Conservation (phyloP, 75 land plant species). For the Gnetum montanum region DNA sequence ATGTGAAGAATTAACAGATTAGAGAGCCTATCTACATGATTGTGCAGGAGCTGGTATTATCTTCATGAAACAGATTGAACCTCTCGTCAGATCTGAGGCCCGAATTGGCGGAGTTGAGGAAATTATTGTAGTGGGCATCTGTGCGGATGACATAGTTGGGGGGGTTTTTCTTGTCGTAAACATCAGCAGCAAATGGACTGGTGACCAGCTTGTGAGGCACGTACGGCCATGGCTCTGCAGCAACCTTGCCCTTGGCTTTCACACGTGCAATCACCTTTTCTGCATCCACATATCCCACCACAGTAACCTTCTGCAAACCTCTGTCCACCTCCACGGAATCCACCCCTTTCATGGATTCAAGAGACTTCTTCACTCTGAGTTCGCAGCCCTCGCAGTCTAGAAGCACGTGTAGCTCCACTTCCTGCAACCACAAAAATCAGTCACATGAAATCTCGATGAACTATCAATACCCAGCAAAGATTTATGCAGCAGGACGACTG, state of each 20-base stretch:
- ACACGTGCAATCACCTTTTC: background rate
- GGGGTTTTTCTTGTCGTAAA: constrained; percentile 60
- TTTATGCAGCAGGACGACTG: too few species aligned
- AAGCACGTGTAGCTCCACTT: constrained; percentile 40
- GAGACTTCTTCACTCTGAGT: constrained; percentile 28
- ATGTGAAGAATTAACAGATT: too few species aligned
- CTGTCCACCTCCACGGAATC: constrained; percentile 1
- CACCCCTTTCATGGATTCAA: constrained; percentile 31
- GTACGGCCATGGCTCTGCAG: constrained; percentile 50
- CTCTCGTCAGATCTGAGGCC: too few species aligned
- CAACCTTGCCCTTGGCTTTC: constrained; percentile 2
- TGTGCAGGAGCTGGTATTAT: too few species aligned
- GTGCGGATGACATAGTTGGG: constrained; percentile 47
- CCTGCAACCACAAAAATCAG: too few species aligned
- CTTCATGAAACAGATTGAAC: too few species aligned
- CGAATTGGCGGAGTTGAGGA: too few species aligned
- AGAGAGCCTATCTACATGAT: too few species aligned
- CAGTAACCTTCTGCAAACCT: constrained; percentile 1
- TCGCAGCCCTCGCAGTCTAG: constrained; percentile 67
- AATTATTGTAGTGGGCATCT: too few species aligned
- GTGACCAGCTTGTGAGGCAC: constrained; percentile 48
- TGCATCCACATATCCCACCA: constrained; percentile 5
- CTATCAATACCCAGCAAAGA: too few species aligned
- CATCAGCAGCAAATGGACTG: constrained; percentile 31
- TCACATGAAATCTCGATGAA: background rate